Base-by-base conservation (phyloP, 495 filamentous ascomycete genomes). In the Penicillium subrubescens region DNA sequence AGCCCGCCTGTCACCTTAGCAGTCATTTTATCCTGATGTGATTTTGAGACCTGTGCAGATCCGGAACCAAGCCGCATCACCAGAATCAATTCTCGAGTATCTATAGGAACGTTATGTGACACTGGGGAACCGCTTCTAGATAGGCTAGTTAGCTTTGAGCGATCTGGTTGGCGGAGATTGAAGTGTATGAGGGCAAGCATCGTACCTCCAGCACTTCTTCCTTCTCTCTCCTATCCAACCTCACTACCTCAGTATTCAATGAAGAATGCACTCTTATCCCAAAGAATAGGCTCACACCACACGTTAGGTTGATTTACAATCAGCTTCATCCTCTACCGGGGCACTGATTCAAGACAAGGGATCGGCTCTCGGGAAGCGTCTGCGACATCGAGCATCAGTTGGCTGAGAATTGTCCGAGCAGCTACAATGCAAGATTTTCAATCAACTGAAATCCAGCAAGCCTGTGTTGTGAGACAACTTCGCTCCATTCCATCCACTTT, bases 261-360 rank as follows among this genome's bases (percentile, higher is more conserved):
- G 44, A 2, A 19, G 44, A 19, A 48, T 48, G 44, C 12, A 19
- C 44, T 48, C 44, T 48, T 25, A 48, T 48, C 44, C 44, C 44
- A 19, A 48, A 48, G 44, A 48, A 48, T 7, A 17, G 44, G 44
- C 44, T 48, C n/a, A n/a, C n/a, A n/a, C n/a, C n/a, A n/a, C n/a
- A n/a, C 44, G 44, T 48, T 48, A 48, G 44, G 44, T 48, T 48
- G 44, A 48, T 48, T 48, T 48, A 48, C 44, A 48, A 48, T 48
- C 44, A 48, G 44, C 44, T 48, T 48, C 44, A 48, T 48, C 44
- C 44, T 48, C 44, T 48, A 48, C 44, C 44, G 44, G 44, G 44
- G 44, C 44, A 48, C 44, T 48, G 44, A 48, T 48, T 48, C 44
- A 48, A 48, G 44, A n/a, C 44, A 48, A 48, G 14, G 3, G 44